Evolutionary conservation across 345 rosid species (phyloP), one percentile per base, ranked within the genome.

Genomic region (Heritiera fomes): DNA sequence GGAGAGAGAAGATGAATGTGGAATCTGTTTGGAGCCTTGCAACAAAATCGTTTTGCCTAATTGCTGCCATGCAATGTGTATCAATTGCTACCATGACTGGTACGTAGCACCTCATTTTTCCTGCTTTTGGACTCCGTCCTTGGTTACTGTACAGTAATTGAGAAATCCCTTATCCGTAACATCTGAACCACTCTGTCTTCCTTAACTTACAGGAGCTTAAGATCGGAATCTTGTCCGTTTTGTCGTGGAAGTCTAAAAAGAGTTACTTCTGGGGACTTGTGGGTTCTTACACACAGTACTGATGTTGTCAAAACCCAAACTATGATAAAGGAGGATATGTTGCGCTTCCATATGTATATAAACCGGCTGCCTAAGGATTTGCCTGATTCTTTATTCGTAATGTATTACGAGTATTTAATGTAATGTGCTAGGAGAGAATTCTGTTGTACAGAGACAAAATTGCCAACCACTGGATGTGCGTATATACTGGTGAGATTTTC

Each of bases 1-100:
- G 30, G 89, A 88, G 49, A 84, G 88, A 45, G 91, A 88, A 85
- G 87, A 85, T 79, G 91, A 88, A 82, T 88, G 91, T 63, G 91
- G 88, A 49, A 88, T 88, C 60, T 88, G 91, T 83, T 83, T 88
- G 78, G 91, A 86, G 75, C 88, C 85, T 14, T 85, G 89, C 78
- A 78, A 87, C 65, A 88, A 88, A 81, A 77, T 88, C 80, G 91
- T 86, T 50, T 49, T 86, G 73, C 91, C 91, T 41, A 85, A 84
- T 76, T 88, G 91, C 74, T 88, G 88, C 32, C 91, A 88, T 40
- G 84, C 87, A 18, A 88, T 88, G 88, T 86, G 91, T 81, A 83
- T 85, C 80, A 88, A 86, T 75, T 88, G 91, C 85, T 88, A 86
- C 79, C 89, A 63, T 55, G 84, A 88, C 59, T 88, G 91, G 91